Evolutionary conservation across 2,329 filamentous ascomycete species (phyloP).

Genomic region (Hypoxylon sp.): DNA sequence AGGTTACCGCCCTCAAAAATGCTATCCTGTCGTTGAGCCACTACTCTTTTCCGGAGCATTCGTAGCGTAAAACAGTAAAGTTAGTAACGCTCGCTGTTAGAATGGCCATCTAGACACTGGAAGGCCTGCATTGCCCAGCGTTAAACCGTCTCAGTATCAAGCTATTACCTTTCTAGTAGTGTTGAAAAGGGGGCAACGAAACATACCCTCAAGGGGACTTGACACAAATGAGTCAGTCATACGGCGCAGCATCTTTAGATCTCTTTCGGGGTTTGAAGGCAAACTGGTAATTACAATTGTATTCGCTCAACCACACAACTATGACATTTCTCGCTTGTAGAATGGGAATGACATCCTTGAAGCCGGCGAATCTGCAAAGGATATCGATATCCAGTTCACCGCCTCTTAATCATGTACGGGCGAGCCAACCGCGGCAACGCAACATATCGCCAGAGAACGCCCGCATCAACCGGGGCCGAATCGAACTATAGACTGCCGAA

Average conservation of each 20-base stretch:
- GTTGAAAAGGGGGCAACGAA: background rate
- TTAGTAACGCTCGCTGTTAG: background rate
- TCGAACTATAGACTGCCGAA: slow-evolving; percentile 7
- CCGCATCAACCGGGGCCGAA: slow-evolving; percentile 8
- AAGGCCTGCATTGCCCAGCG: background rate
- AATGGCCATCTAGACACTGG: background rate
- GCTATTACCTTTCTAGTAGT: background rate
- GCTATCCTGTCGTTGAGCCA: background rate
- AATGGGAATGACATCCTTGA: slow-evolving; percentile 23
- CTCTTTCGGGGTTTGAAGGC: background rate
- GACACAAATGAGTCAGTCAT: slow-evolving; percentile 4
- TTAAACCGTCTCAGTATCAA: background rate
- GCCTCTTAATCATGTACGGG: slow-evolving; percentile 22
- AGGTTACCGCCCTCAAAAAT: too few species aligned
- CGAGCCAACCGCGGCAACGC: slow-evolving; percentile 15
- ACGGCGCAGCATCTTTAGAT: slow-evolving; percentile 16
- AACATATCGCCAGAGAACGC: slow-evolving; percentile 14
- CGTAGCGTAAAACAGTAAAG: background rate
- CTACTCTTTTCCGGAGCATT: background rate
- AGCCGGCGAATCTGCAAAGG: slow-evolving; percentile 12
- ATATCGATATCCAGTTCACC: slow-evolving; percentile 19
- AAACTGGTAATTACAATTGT: background rate
- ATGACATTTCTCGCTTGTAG: slow-evolving; percentile 6
- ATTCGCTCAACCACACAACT: background rate
- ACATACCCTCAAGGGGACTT: background rate